Conservation (phyloP, 768 basidiomycete species). For the Tulasnella sp. region DNA sequence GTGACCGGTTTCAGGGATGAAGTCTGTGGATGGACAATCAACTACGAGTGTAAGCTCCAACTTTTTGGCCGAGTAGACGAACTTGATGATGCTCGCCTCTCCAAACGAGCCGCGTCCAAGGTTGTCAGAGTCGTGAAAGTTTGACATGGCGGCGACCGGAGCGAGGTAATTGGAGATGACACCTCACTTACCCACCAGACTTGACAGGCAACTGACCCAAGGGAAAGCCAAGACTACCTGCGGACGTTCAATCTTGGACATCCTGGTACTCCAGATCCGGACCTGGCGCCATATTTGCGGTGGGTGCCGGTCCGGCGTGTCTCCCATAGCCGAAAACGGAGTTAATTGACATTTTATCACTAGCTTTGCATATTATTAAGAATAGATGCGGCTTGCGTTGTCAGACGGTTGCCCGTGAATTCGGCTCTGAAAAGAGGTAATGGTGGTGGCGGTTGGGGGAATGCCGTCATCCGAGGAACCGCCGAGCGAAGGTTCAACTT, state of each 20-base stretch:
- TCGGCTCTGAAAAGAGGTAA: too few species aligned
- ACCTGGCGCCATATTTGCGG: not conserved
- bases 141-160: not conserved
- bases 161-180: not conserved
- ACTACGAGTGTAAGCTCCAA: not conserved
- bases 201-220: not conserved
- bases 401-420: too few species aligned
- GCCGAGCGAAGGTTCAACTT: not conserved
- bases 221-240: not conserved
- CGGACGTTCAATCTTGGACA: not conserved
- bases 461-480: not conserved
- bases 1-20: constrained; percentile 12
- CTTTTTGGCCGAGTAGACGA: not conserved
- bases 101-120: not conserved
- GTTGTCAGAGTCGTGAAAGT: not conserved
- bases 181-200: not conserved
- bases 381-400: too few species aligned
- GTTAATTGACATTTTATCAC: not conserved
- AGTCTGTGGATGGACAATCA: not conserved
- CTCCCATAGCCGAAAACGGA: not conserved
- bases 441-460: not conserved
- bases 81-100: not conserved
- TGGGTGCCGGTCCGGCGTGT: not conserved
- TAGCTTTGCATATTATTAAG: too few species aligned
- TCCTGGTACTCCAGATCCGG: not conserved